Evolutionary conservation across 108 stramenopile species (phyloP), one percentile per base, ranked within the genome.

Genomic region (Fragilariopsis cylindrus): DNA sequence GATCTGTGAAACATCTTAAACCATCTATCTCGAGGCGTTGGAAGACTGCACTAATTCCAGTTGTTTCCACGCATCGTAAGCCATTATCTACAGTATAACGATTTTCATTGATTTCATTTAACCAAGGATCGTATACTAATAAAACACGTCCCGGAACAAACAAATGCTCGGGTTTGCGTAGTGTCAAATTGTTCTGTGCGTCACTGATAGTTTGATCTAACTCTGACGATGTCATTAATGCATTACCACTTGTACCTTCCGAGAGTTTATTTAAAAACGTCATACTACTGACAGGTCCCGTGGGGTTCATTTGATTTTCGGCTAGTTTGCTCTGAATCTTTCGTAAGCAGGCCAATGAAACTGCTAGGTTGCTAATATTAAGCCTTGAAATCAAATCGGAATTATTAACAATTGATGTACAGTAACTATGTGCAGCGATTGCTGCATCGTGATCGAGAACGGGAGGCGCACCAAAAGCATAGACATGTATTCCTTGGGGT

Each of bases 391-490:
- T 87, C 57, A 92, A 75, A 62, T 92, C 91, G 42, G 91, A 78
- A 75, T 89, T 88, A 73, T 88, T 82, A 52, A 90, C 81, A 52
- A 92, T 66, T 3, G 88, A 85, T 3, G 80, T 85, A 30, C 82
- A 80, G 75, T 85, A 92, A 53, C 83, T 67, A 45, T 60, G 50
- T 16, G 84, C 80, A 12, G 85, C 91, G 13, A 89, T 66, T 6
- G 87, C 76, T 2, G 88, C 76, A n/a, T 78, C 84, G 57, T 79
- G 65, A 73, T 92, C 91, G 47, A 92, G 49, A 2, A 88, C 82
- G 5, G 91, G 91, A 7, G 91, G 91, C 7, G 91, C 79, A 40
- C 84, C 91, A 79, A 88, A 92, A 9, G 88, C 85, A 67, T 88
- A 89, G 3, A 85, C 91, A 8, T 84, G 87, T 39, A 87, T 76